Percentiles rank a stretch among this genome's conserved stretches.
Conservation (phyloP, 78 protist species). For the Tieghemostelium lacteum region DNA sequence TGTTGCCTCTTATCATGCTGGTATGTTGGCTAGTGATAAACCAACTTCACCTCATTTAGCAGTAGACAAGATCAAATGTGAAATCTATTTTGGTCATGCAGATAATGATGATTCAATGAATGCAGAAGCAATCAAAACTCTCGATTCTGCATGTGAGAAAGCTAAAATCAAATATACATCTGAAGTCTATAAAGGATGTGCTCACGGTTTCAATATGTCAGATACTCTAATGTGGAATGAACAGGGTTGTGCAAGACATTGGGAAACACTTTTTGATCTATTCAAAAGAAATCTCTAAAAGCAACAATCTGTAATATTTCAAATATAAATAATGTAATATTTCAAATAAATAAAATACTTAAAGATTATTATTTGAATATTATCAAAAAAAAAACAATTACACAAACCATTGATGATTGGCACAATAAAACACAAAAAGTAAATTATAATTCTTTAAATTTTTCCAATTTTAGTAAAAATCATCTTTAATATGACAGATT, state of each 20-base stretch:
- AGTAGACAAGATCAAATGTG: slow-evolving; percentile 3
- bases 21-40: neutral
- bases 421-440: too few relatives aligned
- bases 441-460: too few relatives aligned
- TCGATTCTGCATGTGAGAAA: neutral
- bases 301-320: too few relatives aligned
- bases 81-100: slow-evolving; percentile 56
- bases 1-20: slow-evolving; percentile 48
- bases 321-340: too few relatives aligned
- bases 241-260: neutral
- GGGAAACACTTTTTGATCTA: too few relatives aligned
- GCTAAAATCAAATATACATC: slow-evolving; percentile 2
- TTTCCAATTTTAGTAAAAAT: too few relatives aligned
- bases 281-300: too few relatives aligned
- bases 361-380: too few relatives aligned
- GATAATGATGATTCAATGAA: slow-evolving; percentile 36
- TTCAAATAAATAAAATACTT: too few relatives aligned
- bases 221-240: slow-evolving; percentile 27
- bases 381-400: too few relatives aligned
- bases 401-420: too few relatives aligned
- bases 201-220: slow-evolving; percentile 53
- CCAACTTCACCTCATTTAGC: neutral
- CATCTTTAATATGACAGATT: too few relatives aligned
- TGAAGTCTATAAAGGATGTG: neutral
- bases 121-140: slow-evolving; percentile 17